Base-by-base conservation (phyloP, 2,329 filamentous ascomycete genomes). In the Fusarium cyanostomum region DNA sequence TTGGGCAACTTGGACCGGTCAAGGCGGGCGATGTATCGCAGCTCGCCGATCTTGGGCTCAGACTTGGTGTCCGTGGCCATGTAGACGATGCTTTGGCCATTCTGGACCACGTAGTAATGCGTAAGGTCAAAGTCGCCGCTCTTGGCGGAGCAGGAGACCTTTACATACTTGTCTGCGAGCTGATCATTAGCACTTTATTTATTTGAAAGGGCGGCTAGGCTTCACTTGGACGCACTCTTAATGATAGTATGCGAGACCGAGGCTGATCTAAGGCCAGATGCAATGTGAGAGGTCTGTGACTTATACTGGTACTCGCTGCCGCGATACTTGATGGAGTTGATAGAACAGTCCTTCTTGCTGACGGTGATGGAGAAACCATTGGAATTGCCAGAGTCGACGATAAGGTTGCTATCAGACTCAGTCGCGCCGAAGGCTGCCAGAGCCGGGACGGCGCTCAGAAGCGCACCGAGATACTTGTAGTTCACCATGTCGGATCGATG, bases 1-100 rank as follows among this genome's bases (percentile, higher is more conserved):
- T 77, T 76, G 2, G 84, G 81, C 4, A 87, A 75, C 45, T 80
- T 70, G 37, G 77, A 75, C 10, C 81, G 77, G 49, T 85, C 80
- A 8, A 89, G 80, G 26, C 87, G 85, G 49, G 86, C 83, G 64
- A 90, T 87, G 76, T 84, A 90, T 44, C 88, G 85, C 43, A 89
- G 75, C 75, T 90, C 88, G 34, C 85, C 85, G 15, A 87, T 75
- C 8, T 71, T 71, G 3, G 85, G 85, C 66, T 87, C 78, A 34
- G 78, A 82, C 0, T 82, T 86, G 54, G 84, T 89, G 69, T 89
- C 80, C 3, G 88, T 90, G 7, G 84, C 85, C 79, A 87, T 82
- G 70, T 83, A 85, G 57, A 90, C 81, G 26, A 80, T 84, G 56
- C 82, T 80, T 50, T 88, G 84, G n/a, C 87, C 86, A 49, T 83